phyloP scores from a whole-genome alignment of 164 flowering plant genomes.

The Aristolochia californica region DNA sequence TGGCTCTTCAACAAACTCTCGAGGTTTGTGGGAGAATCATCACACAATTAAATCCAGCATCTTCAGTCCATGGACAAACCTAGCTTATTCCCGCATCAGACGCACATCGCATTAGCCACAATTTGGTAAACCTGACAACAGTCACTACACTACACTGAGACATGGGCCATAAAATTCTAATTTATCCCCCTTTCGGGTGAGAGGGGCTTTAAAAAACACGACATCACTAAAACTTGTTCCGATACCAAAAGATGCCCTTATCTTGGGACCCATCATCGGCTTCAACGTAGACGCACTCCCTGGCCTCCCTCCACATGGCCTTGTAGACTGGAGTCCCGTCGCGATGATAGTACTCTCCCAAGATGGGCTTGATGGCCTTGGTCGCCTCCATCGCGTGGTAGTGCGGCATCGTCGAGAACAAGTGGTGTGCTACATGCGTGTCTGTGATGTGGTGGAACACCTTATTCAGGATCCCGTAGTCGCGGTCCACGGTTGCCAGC shows the following conservation, averaged over 20 bases:
- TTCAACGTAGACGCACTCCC: constrained; percentile 71
- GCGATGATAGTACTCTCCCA: constrained; percentile 61
- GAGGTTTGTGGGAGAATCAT: no score
- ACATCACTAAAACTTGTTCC: constrained; percentile 21
- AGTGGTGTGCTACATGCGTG: constrained; percentile 76
- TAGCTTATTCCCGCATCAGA: no score
- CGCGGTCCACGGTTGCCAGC: constrained; percentile 68
- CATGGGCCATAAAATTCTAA: no score
- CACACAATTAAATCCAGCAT: no score
- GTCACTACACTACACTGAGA: no score
- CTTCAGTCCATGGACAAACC: no score
- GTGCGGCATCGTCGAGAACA: constrained; percentile 81
- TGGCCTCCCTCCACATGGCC: constrained; percentile 70
- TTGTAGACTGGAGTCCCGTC: constrained; percentile 55
- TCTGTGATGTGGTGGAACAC: constrained; percentile 81
- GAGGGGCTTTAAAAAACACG: no score
- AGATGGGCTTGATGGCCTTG: constrained; percentile 55
- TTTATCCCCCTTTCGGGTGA: no score
- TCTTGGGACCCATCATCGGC: constrained; percentile 39
- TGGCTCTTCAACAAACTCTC: no score
- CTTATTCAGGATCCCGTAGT: constrained; percentile 65
- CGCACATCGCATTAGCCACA: no score
- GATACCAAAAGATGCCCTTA: constrained; percentile 72
- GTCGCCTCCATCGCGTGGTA: constrained; percentile 87
- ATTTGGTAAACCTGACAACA: no score